Evolutionary conservation across 169 alveolate genomes (phyloP).

Genomic region (Babesia ovata): DNA sequence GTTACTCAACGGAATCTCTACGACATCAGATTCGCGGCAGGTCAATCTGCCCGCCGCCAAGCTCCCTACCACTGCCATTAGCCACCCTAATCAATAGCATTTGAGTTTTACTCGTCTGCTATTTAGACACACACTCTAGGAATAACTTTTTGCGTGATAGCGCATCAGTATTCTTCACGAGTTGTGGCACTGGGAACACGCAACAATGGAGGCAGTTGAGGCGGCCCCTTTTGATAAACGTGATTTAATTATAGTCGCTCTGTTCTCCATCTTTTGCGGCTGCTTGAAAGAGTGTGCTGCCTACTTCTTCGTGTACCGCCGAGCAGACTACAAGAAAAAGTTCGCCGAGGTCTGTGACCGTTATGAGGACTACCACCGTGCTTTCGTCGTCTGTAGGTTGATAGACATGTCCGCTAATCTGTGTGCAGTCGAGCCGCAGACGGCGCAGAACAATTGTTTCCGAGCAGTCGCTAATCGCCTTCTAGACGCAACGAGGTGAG

Average conservation of each 20-base stretch:
- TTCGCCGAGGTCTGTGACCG: conserved; percentile 26
- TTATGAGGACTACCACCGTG: conserved; percentile 47
- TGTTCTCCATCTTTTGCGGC: conserved; percentile 43
- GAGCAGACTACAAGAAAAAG: conserved; percentile 22
- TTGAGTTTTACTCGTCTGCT: no score
- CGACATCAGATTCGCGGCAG: no score
- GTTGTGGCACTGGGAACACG: neutral
- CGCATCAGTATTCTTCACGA: no score
- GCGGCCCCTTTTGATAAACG: conserved; percentile 45
- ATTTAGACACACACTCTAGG: no score
- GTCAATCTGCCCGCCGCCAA: no score
- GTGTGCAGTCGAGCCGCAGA: conserved; percentile 27
- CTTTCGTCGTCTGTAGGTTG: conserved; percentile 51
- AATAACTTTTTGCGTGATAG: no score
- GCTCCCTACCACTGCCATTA: no score
- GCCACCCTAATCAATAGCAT: no score
- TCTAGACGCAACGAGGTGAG: conserved; percentile 26
- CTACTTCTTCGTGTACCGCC: conserved; percentile 51
- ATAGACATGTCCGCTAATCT: neutral
- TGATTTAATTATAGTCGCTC: conserved; percentile 32
- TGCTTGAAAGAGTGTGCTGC: conserved; percentile 33
- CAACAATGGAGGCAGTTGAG: neutral
- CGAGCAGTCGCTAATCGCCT: neutral
- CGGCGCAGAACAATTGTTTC: neutral
- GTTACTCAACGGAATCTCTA: no score